Base-by-base conservation (phyloP, 2,329 filamentous ascomycete genomes). In the Alternaria sp. region DNA sequence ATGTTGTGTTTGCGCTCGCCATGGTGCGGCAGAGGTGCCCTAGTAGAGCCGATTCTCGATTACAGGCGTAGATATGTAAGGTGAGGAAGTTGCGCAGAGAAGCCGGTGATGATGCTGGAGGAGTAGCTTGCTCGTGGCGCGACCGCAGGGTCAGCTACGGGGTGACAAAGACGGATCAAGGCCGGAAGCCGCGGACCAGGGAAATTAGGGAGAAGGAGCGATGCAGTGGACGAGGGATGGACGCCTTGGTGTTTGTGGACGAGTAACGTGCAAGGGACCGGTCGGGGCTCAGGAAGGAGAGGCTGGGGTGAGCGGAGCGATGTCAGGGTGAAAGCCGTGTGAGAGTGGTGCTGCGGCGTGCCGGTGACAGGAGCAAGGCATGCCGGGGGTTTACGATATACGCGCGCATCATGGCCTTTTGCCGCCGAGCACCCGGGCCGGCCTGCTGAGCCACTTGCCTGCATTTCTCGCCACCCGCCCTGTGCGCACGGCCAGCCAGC, bases 1-100 rank as follows among this genome's bases (percentile, higher is more conserved):
- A 76, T 40, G 76, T 71, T 17, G 51, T 65, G 54, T 80, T 78
- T 66, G 85, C 88, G 72, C 78, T 73, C 61, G 73, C 70, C 76
- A 78, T 78, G 60, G 31, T 67, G 68, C 55, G 60, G 65, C 68
- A 65, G 37, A 58, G 51, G 14, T 21, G 53, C 42, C 41, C 44
- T 52, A 44, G 42, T 37, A 24, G n/a, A 45, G 44, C 49, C 45
- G 54, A 54, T 51, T 64, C 48, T 57, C 36, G 55, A 46, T 49
- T 52, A 39, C 40, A 45, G 44, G 36, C 10, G 48, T 37, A 26
- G 33, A 13, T 44, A 41, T 56, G 34, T 37, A 40, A 45, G 7
- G 28, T 40, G 42, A 31, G 31, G 48, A 36, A 23, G 41, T 23
- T 48, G 29, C 14, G 42, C 42, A 55, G 31, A 36, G 51, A 17